These are phyloP conservation scores for Fusarium bulbicola DNA, from an alignment of 2,329 filamentous ascomycete species.

Conservation along the genomic window DNA sequence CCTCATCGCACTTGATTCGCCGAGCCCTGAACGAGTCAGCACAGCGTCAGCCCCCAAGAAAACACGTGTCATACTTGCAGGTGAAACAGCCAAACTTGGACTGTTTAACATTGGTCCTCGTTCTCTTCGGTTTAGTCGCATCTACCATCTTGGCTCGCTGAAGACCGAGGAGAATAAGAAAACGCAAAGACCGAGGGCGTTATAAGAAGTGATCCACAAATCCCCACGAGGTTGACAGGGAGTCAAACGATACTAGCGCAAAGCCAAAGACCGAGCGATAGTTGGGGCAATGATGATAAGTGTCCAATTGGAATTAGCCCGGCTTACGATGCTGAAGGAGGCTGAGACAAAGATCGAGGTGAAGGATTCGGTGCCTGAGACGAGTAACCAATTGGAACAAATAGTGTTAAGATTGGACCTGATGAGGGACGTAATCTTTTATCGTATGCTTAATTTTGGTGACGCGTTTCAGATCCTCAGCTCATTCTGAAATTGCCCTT, in stretches of 20 bases:
- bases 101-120: slow-evolving; percentile 37
- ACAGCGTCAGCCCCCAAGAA: no score
- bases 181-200: slow-evolving; percentile 14
- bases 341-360: slow-evolving; percentile 8
- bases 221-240: neutral
- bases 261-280: slow-evolving; percentile 9
- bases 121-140: slow-evolving; percentile 8
- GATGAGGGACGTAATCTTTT: neutral
- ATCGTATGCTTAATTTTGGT: neutral
- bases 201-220: neutral
- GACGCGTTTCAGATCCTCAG: neutral
- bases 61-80: slow-evolving; percentile 30
- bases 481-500: neutral
- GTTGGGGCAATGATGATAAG: fast-evolving
- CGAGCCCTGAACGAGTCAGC: slow-evolving; percentile 8
- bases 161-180: slow-evolving; percentile 10
- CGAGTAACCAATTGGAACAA: neutral
- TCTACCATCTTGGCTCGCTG: neutral
- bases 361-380: slow-evolving; percentile 5
- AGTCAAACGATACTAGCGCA: neutral
- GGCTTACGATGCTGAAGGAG: neutral
- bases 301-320: neutral
- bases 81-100: slow-evolving; percentile 37
- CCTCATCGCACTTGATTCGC: slow-evolving; percentile 36
- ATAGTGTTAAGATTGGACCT: no score